Evolutionary conservation across 768 basidiomycete genomes (phyloP).

Genomic region (Phaeotremella fagi): DNA sequence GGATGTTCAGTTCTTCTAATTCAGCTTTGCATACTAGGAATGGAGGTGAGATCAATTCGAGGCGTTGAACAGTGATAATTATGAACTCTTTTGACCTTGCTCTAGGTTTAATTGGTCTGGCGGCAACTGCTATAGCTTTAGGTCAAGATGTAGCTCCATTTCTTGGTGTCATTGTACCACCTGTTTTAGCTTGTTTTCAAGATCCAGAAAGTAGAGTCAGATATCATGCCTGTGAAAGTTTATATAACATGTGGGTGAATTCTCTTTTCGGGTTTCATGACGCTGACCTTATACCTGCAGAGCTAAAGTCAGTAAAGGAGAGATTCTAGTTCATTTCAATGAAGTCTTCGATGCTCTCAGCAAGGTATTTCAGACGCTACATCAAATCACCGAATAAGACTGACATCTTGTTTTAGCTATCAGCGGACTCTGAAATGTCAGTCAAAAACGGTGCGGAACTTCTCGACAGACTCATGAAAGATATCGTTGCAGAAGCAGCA

Average conservation of each 20-base stretch:
- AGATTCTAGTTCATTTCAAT: conserved; percentile 94
- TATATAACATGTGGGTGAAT: conserved; percentile 73
- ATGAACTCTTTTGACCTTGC: too few species aligned
- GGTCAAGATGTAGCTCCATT: conserved; percentile 89
- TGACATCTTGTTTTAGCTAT: conserved; percentile 60
- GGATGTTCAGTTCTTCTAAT: conserved; percentile 78
- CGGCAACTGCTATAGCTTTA: conserved; percentile 93
- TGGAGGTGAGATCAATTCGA: conserved; percentile 59
- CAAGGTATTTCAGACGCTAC: conserved; percentile 74
- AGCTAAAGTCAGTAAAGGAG: conserved; percentile 79
- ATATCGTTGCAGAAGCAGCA: conserved; percentile 94
- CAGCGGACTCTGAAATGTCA: conserved; percentile 88
- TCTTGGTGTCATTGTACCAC: conserved; percentile 86
- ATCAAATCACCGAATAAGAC: neutral
- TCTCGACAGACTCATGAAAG: conserved; percentile 92
- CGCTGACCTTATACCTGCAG: too few species aligned
- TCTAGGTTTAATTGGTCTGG: conserved; percentile 82
- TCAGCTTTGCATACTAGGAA: conserved; percentile 86
- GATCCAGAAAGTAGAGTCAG: conserved; percentile 88
- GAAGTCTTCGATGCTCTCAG: conserved; percentile 95
- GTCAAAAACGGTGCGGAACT: conserved; percentile 98
- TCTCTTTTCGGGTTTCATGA: too few species aligned
- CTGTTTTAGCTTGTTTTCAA: conserved; percentile 82
- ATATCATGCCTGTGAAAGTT: conserved; percentile 95
- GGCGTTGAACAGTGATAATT: too few species aligned